These are phyloP conservation scores for Flammula alnicola DNA, from an alignment of 1,284 basidiomycete genomes.

Conservation along the genomic window DNA sequence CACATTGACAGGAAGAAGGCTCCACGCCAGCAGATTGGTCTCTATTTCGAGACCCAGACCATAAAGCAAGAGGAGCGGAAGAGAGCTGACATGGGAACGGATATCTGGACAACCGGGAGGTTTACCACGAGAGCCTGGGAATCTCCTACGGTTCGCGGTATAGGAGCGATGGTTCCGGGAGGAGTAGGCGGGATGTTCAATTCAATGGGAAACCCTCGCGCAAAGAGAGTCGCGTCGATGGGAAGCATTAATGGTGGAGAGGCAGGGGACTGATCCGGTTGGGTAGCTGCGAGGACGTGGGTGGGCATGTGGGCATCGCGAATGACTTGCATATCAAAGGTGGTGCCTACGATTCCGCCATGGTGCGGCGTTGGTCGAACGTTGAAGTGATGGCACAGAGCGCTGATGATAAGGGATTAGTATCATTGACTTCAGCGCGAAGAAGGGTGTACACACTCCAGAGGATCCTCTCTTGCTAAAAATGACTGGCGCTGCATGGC, in stretches of 20 bases:
- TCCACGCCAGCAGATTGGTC: constrained; percentile 40
- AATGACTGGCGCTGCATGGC: constrained; percentile 36
- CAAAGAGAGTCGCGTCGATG: constrained; percentile 47
- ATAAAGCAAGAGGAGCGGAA: constrained; percentile 47
- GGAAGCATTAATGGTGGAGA: constrained; percentile 48
- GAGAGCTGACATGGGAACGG: constrained; percentile 44
- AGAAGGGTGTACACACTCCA: constrained; percentile 41
- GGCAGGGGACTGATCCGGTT: constrained; percentile 34
- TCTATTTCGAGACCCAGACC: constrained; percentile 46
- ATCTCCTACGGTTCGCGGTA: constrained; percentile 28
- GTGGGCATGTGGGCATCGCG: constrained; percentile 49
- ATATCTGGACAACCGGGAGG: constrained; percentile 43
- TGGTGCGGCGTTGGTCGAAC: constrained; percentile 36
- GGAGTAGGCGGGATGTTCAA: constrained; percentile 37
- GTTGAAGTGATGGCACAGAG: constrained; percentile 53
- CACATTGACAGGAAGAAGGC: constrained; percentile 45
- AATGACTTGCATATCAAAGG: constrained; percentile 46
- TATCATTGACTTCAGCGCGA: not conserved
- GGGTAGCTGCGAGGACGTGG: constrained; percentile 52
- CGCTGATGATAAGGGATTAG: constrained; percentile 33
- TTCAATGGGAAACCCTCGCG: constrained; percentile 44
- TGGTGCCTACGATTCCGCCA: constrained; percentile 37
- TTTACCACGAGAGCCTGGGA: constrained; percentile 35
- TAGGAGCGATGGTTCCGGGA: constrained; percentile 37
- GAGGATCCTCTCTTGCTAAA: constrained; percentile 38